Base-by-base conservation (phyloP, 2,329 filamentous ascomycete species). In the Aspergillus vadensis region DNA sequence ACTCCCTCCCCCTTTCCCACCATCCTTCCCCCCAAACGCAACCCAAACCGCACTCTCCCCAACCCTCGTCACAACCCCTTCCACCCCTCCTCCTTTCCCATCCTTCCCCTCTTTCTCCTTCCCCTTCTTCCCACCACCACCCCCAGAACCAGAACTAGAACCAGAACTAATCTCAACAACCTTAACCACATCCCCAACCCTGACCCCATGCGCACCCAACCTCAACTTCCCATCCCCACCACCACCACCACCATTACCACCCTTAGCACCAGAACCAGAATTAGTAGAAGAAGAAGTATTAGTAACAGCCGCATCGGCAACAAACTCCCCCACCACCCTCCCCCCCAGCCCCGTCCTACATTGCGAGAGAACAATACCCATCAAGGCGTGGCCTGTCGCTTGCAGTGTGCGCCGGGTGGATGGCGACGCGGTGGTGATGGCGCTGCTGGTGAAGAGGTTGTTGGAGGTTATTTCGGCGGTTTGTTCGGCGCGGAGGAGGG, bases 271-370 rank as follows among this genome's bases (percentile, higher is more conserved):
- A 12, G 56, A 51, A 8, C 23, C 61, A 8, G 50, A 48, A 25
- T 65, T 69, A 2, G 67, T 60, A 14, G 63, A 65, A 38, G 65
- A 32, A 32, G 30, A 36, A 36, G 30, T 69, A 4, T 77, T 76
- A 4, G 85, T 82, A 2, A 89, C 84, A 0, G 92, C 90, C n/a
- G 85, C 78, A 70, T 97, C 94, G 1, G 79, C 76, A 1, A 79
- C 81, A 5, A 99, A 86, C 74, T 97, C 93, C 3, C 97, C 80
- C 1, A 99, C 89, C 0, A 91, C 92, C 65, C 92, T 91, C n/a
- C 95, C 95, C 15, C 93, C 95, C 39, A 97, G 82, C 0, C 95
- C 95, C 0, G 95, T 99, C 30, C 93, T 88, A 72, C 91, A 90
- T 17, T 90, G 88, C 10, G 84, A 81, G 36, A 96, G 80, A 32